Evolutionary conservation across 1,139 yeast species (phyloP).

Genomic region (Candida albicans): DNA sequence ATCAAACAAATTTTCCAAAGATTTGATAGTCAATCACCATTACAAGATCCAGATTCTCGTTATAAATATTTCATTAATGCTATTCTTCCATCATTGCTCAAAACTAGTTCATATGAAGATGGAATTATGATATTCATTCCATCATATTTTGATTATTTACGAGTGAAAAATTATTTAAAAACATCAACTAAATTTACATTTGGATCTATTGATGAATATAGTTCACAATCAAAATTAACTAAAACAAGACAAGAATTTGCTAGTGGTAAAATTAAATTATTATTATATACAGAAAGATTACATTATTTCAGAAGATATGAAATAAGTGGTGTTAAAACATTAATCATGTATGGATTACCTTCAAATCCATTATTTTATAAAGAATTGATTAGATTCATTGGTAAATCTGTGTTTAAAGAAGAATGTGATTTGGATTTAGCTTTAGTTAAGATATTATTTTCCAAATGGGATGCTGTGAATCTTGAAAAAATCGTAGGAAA

Average conservation of each 20-base stretch:
- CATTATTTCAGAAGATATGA: conserved; percentile 89
- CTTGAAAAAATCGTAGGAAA: conserved; percentile 85
- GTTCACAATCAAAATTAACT: conserved; percentile 67
- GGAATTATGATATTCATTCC: conserved; percentile 85
- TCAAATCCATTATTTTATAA: conserved; percentile 80
- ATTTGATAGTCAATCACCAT: conserved; percentile 57
- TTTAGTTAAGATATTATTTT: conserved; percentile 64
- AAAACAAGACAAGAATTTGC: conserved; percentile 69
- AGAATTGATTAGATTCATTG: conserved; percentile 63
- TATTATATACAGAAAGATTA: conserved; percentile 88
- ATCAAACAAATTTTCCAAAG: conserved; percentile 75
- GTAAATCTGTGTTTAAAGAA: conserved; percentile 46
- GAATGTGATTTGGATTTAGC: conserved; percentile 61
- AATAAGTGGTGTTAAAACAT: conserved; percentile 80
- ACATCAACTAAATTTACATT: conserved; percentile 61
- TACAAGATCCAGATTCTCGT: conserved; percentile 74
- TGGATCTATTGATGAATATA: conserved; percentile 79
- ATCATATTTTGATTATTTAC: conserved; percentile 80
- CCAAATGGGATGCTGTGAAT: conserved; percentile 78
- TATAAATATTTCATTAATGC: conserved; percentile 78
- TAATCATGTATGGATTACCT: conserved; percentile 83
- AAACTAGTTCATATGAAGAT: conserved; percentile 57
- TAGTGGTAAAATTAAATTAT: conserved; percentile 63
- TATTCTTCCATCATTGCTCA: conserved; percentile 65
- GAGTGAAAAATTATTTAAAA: conserved; percentile 71